A percentile compares a stretch with the other conserved stretches of the same genome.
Conservation (phyloP, 192 early-diverging fungal genomes). For the Pilobolus umbonatus region DNA sequence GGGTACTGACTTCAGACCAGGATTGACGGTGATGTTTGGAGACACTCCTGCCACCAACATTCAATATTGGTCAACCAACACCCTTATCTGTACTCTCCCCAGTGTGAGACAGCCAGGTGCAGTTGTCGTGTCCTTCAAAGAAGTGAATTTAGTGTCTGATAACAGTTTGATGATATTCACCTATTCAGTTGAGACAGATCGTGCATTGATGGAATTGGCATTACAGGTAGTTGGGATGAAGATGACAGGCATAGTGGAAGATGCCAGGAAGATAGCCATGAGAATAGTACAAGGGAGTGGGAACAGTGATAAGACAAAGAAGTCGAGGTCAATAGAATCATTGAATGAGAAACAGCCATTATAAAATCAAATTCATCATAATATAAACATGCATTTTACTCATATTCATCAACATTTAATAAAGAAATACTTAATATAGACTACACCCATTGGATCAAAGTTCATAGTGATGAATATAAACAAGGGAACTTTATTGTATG, state of each 20-base stretch:
- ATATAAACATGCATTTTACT: neutral
- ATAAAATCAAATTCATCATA: too few species aligned
- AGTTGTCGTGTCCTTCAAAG: conserved; percentile 55
- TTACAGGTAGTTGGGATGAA: conserved; percentile 83
- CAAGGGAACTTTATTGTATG: neutral
- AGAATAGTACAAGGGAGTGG: conserved; percentile 47
- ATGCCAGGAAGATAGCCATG: conserved; percentile 69
- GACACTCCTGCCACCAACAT: conserved; percentile 62
- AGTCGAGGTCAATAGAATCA: neutral
- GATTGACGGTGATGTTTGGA: conserved; percentile 71
- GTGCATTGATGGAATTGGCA: conserved; percentile 83
- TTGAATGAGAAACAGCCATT: too few species aligned
- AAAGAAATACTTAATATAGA: neutral
- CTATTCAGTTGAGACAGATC: conserved; percentile 62
- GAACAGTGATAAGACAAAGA: neutral
- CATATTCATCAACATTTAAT: neutral
- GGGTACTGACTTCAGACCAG: conserved; percentile 73
- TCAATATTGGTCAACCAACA: conserved; percentile 74
- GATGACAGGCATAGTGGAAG: conserved; percentile 72
- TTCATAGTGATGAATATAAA: neutral
- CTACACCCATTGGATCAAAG: neutral
- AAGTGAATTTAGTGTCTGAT: conserved; percentile 18
- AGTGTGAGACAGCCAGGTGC: conserved; percentile 65
- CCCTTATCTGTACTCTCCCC: conserved; percentile 81
- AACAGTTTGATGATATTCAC: conserved; percentile 35